phyloP scores from a whole-genome alignment of 1,139 yeast species.

The Arxiozyma slooffiae region DNA sequence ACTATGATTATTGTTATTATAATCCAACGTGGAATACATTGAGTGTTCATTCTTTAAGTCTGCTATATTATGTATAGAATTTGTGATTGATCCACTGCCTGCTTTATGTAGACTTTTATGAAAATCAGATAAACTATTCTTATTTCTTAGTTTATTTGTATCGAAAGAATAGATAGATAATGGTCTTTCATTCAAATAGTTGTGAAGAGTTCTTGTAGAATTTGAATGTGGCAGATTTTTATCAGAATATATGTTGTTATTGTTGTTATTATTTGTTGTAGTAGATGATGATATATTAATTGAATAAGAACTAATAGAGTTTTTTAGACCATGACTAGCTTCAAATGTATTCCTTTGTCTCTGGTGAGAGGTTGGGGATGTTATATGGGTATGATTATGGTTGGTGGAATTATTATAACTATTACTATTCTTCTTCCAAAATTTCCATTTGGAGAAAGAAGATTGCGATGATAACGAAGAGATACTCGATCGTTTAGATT shows the following conservation, averaged over 20 bases:
- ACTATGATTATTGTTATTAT: neutral
- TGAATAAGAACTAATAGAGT: constrained; percentile 1
- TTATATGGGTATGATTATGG: neutral
- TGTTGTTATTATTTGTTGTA: neutral
- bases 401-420: neutral
- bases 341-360: neutral
- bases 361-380: neutral
- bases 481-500: constrained; percentile 10
- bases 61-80: neutral
- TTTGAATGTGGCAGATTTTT: neutral
- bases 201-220: constrained; percentile 2
- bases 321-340: neutral
- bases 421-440: constrained; percentile 25
- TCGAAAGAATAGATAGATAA: constrained; percentile 5
- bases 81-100: neutral
- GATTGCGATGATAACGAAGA: constrained; percentile 10
- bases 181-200: constrained; percentile 3
- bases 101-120: constrained; percentile 15
- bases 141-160: constrained; percentile 12
- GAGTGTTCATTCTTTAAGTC: constrained; percentile 2
- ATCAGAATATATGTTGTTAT: neutral
- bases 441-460: constrained; percentile 27
- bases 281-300: neutral
- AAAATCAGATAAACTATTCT: constrained; percentile 21
- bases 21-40: constrained; percentile 1